A percentile compares a stretch with the other conserved stretches of the same genome.
These are phyloP conservation scores for Vigna angularis DNA, from an alignment of 306 rosid genomes.

Conservation along the genomic window DNA sequence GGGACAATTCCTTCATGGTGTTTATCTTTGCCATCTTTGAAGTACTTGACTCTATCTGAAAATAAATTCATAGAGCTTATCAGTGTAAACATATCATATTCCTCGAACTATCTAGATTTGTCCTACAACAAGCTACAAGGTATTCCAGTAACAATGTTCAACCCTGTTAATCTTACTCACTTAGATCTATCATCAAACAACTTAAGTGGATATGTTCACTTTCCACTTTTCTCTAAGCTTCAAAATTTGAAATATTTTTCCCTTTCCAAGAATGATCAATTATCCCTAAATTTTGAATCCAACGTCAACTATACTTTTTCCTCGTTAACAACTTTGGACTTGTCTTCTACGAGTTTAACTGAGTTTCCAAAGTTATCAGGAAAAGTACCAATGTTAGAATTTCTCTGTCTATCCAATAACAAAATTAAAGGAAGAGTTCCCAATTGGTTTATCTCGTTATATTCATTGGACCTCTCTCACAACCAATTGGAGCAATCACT, in stretches of 20 bases:
- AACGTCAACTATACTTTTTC: neutral
- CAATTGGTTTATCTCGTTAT: neutral
- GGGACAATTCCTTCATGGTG: constrained; percentile 13
- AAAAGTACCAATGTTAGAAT: neutral
- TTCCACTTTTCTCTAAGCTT: neutral
- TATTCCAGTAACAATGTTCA: no score
- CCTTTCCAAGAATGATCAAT: neutral
- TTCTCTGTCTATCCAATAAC: neutral
- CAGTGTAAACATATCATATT: no score
- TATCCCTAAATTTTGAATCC: neutral
- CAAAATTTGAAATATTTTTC: neutral
- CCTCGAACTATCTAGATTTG: no score
- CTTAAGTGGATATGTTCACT: neutral
- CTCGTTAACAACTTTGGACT: fast-evolving
- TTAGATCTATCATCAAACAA: neutral
- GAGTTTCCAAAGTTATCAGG: no score
- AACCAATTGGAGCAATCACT: constrained; percentile 29
- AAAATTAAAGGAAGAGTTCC: neutral
- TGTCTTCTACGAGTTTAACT: neutral
- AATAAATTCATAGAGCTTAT: no score
- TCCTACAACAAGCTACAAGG: no score
- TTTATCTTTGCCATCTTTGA: no score
- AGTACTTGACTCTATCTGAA: no score
- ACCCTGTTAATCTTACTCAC: neutral
- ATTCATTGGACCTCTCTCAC: neutral